Evolutionary conservation across 2,329 filamentous ascomycete genomes (phyloP), one percentile per base, ranked within the genome.

Genomic region (Hymenoscyphus repandus): DNA sequence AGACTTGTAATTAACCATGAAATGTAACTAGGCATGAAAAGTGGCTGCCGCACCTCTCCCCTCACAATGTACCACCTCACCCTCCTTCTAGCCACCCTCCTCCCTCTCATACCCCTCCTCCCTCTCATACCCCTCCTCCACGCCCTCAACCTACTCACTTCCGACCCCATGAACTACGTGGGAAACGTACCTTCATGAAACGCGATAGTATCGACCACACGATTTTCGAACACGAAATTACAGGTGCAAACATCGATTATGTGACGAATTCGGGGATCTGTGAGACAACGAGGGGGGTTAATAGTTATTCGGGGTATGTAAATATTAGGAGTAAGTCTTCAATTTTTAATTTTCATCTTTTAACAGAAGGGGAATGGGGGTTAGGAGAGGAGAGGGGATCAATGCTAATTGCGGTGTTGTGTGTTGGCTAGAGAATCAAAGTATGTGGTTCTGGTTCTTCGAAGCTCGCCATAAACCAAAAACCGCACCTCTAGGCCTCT

Each of bases 211-310:
- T 64, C 27, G 67, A 65, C 7, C 72, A 71, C 57, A 72, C 65
- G 22, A 66, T 75, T 42, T 75, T 74, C 51, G 68, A 74, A 52
- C 72, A 75, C 56, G 66, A 66, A 7, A 67, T 66, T 2, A 74
- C 72, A 2, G 65, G 64, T 18, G 65, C 50, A 5, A 45, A 30
- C 12, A 36, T 52, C 31, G 50, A 52, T 12, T 75, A 70, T 46
- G 72, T 77, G 15, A 70, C 68, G 22, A 74, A 77, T 56, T 75
- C 52, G 30, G 44, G 49, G 3, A 45, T 52, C 32, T 55, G 52
- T 22, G 52, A 55, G 39, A 55, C 49, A 5, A 55, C 49, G 13
- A 32, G 27, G 11, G 52, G 52, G 6, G 52, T 55, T 1, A 46
- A 50, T 27, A 41, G 43, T 20, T 55, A 55, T 20, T 49, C 44